Evolutionary conservation across 331 rosid species (phyloP), one percentile per base, ranked within the genome.

Genomic region (Rhamnella rubrinervis): DNA sequence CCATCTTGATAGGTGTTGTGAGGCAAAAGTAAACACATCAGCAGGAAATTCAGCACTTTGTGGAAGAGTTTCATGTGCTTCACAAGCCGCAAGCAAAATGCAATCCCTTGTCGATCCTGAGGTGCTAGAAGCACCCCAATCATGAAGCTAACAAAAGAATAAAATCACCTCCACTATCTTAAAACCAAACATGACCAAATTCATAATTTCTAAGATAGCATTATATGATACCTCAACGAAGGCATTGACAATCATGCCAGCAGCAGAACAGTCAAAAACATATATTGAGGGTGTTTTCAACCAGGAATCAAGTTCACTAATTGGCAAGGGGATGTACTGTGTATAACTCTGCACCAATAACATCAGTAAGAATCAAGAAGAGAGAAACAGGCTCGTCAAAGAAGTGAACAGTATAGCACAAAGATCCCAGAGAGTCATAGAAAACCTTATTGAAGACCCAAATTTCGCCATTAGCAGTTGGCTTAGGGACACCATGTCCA

Each of bases 31-130:
- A 81, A 91, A 95, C 71, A 91, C 88, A 81, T 95, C 97, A 47
- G 99, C 99, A 23, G 97, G 99, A 82, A 95, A 95, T 78, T 95
- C 99, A 71, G 87, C 92, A 89, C 96, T 95, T 75, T 91, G 97
- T 13, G 99, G 99, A 71, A 95, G 96, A 63, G 97, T 91, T 75
- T 95, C 99, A 1, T 95, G 96, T 44, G 96, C 86, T 85, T 91
- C 97, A 83, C 99, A 91, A 49, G 99, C 96, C 9, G 97, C 99
- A 79, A 95, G 99, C 73, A 95, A 80, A 75, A 95, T 95, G 79
- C 97, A 91, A 85, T 95, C 99, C 85, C 96, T 87, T 56, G 92
- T 41, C 63, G 96, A 67, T 70, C 95, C 96, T 61, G 96, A 69
- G 20, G 91, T 52, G 83, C 85, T 83, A 68, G 96, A 71, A 65